These are phyloP conservation scores for Talaromyces nanjingensis DNA, from an alignment of 495 filamentous ascomycete species.

Conservation along the genomic window DNA sequence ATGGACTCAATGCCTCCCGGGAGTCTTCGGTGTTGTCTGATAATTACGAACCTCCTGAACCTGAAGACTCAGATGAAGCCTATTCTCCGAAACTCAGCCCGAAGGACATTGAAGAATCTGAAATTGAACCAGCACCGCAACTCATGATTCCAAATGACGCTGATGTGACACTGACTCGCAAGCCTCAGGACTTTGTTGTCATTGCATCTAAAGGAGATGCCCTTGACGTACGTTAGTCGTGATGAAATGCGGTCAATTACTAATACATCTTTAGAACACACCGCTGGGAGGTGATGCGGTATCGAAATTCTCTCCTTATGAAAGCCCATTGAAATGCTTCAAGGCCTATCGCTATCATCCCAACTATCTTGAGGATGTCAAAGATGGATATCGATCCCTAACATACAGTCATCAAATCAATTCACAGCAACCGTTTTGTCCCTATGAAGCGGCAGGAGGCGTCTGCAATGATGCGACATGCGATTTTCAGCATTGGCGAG, in stretches of 20 bases:
- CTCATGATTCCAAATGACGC: constrained; percentile 17
- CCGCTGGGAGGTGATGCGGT: background rate
- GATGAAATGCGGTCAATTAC: constrained; percentile 3
- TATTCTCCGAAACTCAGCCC: constrained; percentile 8
- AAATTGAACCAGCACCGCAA: constrained; percentile 13
- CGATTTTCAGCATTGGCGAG: constrained; percentile 71
- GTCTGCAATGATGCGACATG: constrained; percentile 68
- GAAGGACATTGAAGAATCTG: background rate
- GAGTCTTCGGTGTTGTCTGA: constrained; percentile 37
- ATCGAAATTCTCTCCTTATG: constrained; percentile 61
- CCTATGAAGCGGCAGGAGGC: constrained; percentile 62
- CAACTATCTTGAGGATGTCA: constrained; percentile 57
- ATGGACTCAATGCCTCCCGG: constrained; percentile 10
- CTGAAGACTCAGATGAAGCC: constrained; percentile 22
- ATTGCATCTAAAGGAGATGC: constrained; percentile 11
- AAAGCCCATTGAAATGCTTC: constrained; percentile 75
- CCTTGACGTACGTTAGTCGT: constrained; percentile 27
- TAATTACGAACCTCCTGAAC: constrained; percentile 55
- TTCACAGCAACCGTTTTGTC: constrained; percentile 63
- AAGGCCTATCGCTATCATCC: constrained; percentile 86
- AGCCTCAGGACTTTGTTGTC: constrained; percentile 20
- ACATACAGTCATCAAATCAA: constrained; percentile 90
- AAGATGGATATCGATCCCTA: constrained; percentile 76
- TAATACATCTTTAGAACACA: constrained; percentile 4
- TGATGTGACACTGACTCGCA: constrained; percentile 26